Conservation (phyloP, 1,284 basidiomycete species). For the Rhodofomes roseus region DNA sequence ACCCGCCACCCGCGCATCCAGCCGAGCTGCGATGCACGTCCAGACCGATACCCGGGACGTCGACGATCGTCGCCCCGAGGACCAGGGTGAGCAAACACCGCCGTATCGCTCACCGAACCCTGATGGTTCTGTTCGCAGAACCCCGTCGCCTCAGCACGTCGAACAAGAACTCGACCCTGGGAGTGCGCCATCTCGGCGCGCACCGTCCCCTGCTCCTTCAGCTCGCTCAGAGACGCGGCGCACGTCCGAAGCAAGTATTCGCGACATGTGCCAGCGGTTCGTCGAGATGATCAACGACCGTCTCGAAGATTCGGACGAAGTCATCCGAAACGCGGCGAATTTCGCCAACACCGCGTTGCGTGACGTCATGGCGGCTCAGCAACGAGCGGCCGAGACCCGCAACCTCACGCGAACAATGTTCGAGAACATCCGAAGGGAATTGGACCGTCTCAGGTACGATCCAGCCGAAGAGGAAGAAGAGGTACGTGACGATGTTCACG, state of each 20-base stretch:
- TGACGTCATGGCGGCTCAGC: not conserved
- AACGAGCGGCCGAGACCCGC: not conserved
- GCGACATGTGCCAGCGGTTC: not conserved
- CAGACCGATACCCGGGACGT: too few species aligned
- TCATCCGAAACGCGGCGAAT: not conserved
- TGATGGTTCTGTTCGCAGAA: too few species aligned
- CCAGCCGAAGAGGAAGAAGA: too few species aligned
- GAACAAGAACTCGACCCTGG: too few species aligned
- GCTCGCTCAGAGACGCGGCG: too few species aligned
- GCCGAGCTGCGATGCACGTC: not conserved
- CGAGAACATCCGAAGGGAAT: not conserved
- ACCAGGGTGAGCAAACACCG: too few species aligned
- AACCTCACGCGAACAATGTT: not conserved
- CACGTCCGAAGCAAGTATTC: not conserved
- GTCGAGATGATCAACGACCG: not conserved
- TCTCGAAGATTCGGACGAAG: not conserved
- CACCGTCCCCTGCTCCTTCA: too few species aligned
- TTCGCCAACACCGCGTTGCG: not conserved
- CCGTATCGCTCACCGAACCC: too few species aligned
- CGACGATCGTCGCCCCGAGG: too few species aligned
- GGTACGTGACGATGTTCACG: not conserved
- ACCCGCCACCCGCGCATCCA: not conserved
- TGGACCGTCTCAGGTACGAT: not conserved
- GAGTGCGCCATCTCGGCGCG: too few species aligned
- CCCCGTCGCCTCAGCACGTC: too few species aligned